Evolutionary conservation across 2,329 filamentous ascomycete species (phyloP).

Genomic region (Leptodontidium sp.): DNA sequence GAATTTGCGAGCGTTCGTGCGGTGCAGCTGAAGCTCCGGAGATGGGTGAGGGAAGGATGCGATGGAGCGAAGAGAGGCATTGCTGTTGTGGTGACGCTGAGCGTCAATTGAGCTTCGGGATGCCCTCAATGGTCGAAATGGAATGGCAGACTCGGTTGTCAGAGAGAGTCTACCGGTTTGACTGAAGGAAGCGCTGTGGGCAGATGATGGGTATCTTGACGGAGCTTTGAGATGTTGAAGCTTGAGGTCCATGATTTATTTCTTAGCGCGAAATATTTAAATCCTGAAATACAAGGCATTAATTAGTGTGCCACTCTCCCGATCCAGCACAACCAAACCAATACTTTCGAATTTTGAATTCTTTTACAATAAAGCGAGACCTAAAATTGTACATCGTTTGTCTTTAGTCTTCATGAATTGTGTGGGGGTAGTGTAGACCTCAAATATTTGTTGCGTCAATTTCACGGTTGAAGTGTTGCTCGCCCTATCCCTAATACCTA

Average conservation of each 20-base stretch:
- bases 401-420: too few species aligned
- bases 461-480: too few species aligned
- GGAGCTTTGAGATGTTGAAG: constrained; percentile 11
- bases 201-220: background rate
- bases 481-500: too few species aligned
- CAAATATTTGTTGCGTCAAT: too few species aligned
- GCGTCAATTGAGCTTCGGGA: constrained; percentile 30
- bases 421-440: too few species aligned
- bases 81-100: constrained; percentile 24
- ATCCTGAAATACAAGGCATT: background rate
- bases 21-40: constrained; percentile 47
- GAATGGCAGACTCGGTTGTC: background rate
- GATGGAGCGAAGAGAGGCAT: constrained; percentile 40
- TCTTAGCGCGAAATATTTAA: constrained; percentile 3
- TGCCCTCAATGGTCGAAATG: too few species aligned
- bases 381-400: background rate
- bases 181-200: background rate
- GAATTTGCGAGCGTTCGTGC: constrained; percentile 46
- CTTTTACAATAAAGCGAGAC: background rate
- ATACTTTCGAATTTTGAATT: background rate
- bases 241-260: constrained; percentile 9
- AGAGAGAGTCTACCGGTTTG: background rate
- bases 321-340: too few species aligned
- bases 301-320: background rate
- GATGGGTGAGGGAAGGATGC: constrained; percentile 41